Evolutionary conservation across 1,139 yeast species (phyloP).

Genomic region (Kodamaea anthophila): DNA sequence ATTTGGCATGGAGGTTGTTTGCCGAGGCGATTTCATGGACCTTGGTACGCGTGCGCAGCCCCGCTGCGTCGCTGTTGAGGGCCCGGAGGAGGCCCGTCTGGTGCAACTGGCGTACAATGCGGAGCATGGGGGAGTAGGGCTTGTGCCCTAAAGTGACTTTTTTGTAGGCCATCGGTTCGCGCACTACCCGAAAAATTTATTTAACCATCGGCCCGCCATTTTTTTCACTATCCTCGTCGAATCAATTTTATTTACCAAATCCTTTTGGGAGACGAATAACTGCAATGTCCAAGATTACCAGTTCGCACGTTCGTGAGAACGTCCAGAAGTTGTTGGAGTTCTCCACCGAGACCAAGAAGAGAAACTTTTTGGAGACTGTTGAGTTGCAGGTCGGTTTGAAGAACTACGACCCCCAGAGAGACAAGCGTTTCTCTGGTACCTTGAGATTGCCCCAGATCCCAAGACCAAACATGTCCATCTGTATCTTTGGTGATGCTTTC

Average conservation of each 20-base stretch:
- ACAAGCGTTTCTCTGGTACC: slow-evolving; percentile 99
- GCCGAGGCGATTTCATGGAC: slow-evolving; percentile 23
- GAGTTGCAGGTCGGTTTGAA: slow-evolving; percentile 99
- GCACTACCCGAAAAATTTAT: slow-evolving; percentile 5
- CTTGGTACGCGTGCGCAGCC: slow-evolving; percentile 9
- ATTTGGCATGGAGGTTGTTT: slow-evolving; percentile 19
- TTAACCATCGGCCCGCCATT: too few relatives aligned
- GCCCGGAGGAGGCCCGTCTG: slow-evolving; percentile 1
- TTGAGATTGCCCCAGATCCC: slow-evolving; percentile 98
- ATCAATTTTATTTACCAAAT: slow-evolving; percentile 42
- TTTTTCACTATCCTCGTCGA: slow-evolving; percentile 42
- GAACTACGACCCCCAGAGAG: slow-evolving; percentile 99
- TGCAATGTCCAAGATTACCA: slow-evolving; percentile 88
- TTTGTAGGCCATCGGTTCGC: too few relatives aligned
- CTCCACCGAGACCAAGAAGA: slow-evolving; percentile 97
- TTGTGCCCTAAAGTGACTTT: slow-evolving; percentile 2
- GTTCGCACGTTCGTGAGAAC: slow-evolving; percentile 93
- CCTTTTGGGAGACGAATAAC: slow-evolving; percentile 64
- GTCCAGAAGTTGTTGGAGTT: slow-evolving; percentile 87
- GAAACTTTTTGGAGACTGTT: slow-evolving; percentile 99
- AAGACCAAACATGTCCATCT: slow-evolving; percentile 99
- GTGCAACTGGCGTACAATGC: slow-evolving; percentile 1
- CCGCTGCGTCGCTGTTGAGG: slow-evolving; percentile 6
- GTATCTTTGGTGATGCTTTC: slow-evolving; percentile 99
- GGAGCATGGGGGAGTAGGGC: too few relatives aligned